Evolutionary conservation across 23 red algal species (phyloP).

Genomic region (Gracilariopsis chorda): DNA sequence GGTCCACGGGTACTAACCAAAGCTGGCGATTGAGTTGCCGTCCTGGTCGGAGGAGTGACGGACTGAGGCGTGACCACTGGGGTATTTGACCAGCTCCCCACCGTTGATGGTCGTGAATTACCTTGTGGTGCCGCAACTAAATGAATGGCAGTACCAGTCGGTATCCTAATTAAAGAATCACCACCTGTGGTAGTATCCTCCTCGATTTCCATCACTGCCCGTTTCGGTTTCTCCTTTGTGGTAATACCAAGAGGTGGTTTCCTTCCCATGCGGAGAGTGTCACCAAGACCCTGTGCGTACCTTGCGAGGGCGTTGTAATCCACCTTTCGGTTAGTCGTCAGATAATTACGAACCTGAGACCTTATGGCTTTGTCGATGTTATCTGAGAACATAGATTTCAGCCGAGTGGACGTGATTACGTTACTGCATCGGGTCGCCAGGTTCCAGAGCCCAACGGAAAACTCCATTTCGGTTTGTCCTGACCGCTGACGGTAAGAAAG

Average conservation of each 20-base stretch:
- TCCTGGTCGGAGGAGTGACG: no score
- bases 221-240: neutral
- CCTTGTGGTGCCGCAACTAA: neutral
- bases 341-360: neutral
- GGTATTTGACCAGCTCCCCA: neutral
- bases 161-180: neutral
- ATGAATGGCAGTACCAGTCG: neutral
- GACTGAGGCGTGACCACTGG: no score
- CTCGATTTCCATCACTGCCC: neutral
- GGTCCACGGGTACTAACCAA: no score
- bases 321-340: neutral
- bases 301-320: neutral
- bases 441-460: neutral
- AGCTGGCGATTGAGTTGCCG: no score
- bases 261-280: neutral
- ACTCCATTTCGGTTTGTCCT: neutral
- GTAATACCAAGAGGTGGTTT: neutral
- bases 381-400: neutral
- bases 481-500: neutral
- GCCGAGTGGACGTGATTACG: neutral
- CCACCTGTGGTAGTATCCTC: neutral
- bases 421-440: neutral
- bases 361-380: neutral
- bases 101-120: neutral
- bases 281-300: neutral